Base-by-base conservation (phyloP, 23 red algal species). In the Pyropia yezoensis region DNA sequence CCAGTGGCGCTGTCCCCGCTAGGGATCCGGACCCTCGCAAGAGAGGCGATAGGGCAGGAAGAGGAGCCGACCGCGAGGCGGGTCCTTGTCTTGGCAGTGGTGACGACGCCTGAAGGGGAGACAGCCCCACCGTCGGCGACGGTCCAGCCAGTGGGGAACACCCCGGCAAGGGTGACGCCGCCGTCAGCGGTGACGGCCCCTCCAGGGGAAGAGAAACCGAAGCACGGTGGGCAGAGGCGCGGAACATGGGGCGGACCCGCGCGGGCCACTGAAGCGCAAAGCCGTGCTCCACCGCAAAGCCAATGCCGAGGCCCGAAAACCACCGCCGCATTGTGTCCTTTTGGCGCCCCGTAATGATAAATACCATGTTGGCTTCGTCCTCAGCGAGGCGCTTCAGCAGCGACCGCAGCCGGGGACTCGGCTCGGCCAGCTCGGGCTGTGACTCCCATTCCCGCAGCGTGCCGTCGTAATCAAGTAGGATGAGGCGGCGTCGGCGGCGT, bases 381-480 rank as follows among this genome's bases (percentile, higher is more conserved):
- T 59, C 66, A 18, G 63, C 51, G 4, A 93, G 59, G 33, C 66
- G 53, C 1, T 30, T 59, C 34, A 93, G 62, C 17, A 78, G 18
- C 29, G 72, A 39, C 57, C 56, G 1, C 23, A 96, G 69, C 26
- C 49, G 59, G 32, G 28, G 15, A 33, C 12, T 58, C 19, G 91
- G 83, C 21, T 86, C 67, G 14, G 83, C 83, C 14, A 89, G 68
- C 60, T 96, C 91, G 25, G 84, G 91, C 59, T 86, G 77, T 50
- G 67, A 71, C 61, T 87, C 79, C 32, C 59, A 82, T 49, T 81
- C 72, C 12, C 76, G 69, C 50, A 96, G 62, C 33, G 91, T 89
- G 19, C 91, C 91, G 59, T 96, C 91, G 39, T 96, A 96, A 66
- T 96, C 91, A 23, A 96, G 74, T 19, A 96, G 78, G 5, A 96